Conservation (phyloP, 306 rosid genomes). For the Arachis stenosperma region DNA sequence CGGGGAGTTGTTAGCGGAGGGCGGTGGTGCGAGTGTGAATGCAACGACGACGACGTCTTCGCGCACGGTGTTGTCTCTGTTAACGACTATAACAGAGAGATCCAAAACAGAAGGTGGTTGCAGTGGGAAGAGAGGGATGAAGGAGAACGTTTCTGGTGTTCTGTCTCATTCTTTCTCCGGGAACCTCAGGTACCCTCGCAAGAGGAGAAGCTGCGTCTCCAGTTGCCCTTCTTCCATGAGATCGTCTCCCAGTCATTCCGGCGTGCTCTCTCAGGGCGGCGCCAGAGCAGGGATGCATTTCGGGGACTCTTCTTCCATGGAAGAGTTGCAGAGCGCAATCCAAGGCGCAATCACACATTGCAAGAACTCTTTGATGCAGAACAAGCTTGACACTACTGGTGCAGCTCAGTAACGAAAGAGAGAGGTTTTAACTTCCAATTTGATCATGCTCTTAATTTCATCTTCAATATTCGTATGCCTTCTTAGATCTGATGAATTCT, state of each 20-base stretch:
- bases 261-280: constrained; percentile 56
- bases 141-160: constrained; percentile 26
- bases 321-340: constrained; percentile 94
- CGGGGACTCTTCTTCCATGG: constrained; percentile 69
- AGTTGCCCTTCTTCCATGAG: constrained; percentile 94
- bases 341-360: constrained; percentile 98
- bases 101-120: constrained; percentile 17
- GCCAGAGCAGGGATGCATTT: constrained; percentile 1
- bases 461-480: background rate
- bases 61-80: constrained; percentile 31
- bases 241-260: constrained; percentile 87
- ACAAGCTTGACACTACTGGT: constrained; percentile 22
- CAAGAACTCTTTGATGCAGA: constrained; percentile 73
- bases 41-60: background rate
- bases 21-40: background rate
- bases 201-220: constrained; percentile 60
- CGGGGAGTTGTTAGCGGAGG: background rate
- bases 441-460: too few relatives aligned
- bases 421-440: too few relatives aligned
- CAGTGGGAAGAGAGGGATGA: constrained; percentile 26
- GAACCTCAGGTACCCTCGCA: constrained; percentile 72
- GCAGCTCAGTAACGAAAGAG: too few relatives aligned
- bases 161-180: constrained; percentile 89
- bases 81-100: constrained; percentile 39
- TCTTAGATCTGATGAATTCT: constrained; percentile 10